Evolutionary conservation across 1,284 basidiomycete genomes (phyloP).

Genomic region (Naganishia cerealis): DNA sequence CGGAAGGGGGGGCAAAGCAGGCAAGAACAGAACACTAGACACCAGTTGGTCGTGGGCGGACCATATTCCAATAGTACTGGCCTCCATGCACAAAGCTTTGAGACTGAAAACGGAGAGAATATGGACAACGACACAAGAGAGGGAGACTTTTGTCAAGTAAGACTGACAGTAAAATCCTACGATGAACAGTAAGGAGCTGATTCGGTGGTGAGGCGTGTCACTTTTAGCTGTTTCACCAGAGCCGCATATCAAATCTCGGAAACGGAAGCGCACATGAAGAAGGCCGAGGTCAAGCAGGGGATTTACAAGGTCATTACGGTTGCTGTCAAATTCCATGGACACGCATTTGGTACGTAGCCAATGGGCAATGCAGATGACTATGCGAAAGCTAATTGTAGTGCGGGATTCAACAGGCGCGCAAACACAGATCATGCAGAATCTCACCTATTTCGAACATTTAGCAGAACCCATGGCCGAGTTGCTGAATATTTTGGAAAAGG

Average conservation of each 20-base stretch:
- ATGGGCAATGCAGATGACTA: not conserved
- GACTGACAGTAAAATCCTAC: slow-evolving; percentile 11
- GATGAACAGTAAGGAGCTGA: slow-evolving; percentile 10
- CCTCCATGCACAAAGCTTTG: slow-evolving; percentile 70
- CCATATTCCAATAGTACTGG: slow-evolving; percentile 69
- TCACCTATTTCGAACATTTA: slow-evolving; percentile 93
- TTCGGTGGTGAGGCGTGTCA: not conserved
- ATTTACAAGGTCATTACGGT: slow-evolving; percentile 87
- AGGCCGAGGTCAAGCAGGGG: slow-evolving; percentile 66
- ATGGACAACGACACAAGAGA: slow-evolving; percentile 80
- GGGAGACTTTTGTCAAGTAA: slow-evolving; percentile 78
- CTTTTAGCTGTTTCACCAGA: slow-evolving; percentile 73
- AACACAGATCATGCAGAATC: slow-evolving; percentile 83
- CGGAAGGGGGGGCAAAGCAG: slow-evolving; percentile 60
- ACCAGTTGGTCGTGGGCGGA: slow-evolving; percentile 73
- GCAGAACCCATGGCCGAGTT: slow-evolving; percentile 92
- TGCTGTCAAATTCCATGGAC: slow-evolving; percentile 87
- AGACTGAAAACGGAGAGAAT: slow-evolving; percentile 74
- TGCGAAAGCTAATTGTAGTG: not conserved
- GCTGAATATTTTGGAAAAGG: slow-evolving; percentile 72
- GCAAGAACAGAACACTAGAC: slow-evolving; percentile 55
- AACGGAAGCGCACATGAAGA: slow-evolving; percentile 84
- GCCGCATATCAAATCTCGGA: slow-evolving; percentile 85
- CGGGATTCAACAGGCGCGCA: slow-evolving; percentile 60
- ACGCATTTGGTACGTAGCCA: slow-evolving; percentile 62